Evolutionary conservation across 2,329 filamentous ascomycete genomes (phyloP).

Genomic region (Penicillium sp.): DNA sequence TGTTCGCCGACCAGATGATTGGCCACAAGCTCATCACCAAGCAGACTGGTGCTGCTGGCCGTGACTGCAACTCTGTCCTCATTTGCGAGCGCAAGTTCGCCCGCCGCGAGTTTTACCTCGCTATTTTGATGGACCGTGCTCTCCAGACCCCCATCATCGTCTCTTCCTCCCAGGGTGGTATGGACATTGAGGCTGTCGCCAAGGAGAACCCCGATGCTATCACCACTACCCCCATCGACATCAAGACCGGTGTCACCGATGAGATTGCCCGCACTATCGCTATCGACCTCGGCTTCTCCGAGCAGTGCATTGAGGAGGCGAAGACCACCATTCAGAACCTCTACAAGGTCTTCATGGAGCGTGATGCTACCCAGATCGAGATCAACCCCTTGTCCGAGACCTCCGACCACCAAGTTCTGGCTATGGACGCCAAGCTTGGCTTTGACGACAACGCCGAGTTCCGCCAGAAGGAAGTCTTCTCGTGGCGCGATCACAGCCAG

Average conservation of each 20-base stretch:
- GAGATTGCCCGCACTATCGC: constrained; percentile 89
- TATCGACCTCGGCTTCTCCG: constrained; percentile 90
- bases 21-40: constrained; percentile 99
- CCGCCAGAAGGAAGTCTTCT: constrained; percentile 94
- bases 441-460: constrained; percentile 99
- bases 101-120: constrained; percentile 97
- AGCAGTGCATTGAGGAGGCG: constrained; percentile 94
- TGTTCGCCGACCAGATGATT: constrained; percentile 99
- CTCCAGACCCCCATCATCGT: constrained; percentile 93
- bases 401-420: constrained; percentile 94
- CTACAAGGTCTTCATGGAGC: constrained; percentile 98
- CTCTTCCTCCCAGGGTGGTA: constrained; percentile 95
- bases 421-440: constrained; percentile 98
- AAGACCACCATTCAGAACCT: constrained; percentile 97
- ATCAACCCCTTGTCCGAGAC: constrained; percentile 99
- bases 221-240: constrained; percentile 88
- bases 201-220: constrained; percentile 98
- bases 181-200: constrained; percentile 98
- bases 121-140: constrained; percentile 94
- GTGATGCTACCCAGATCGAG: constrained; percentile 98
- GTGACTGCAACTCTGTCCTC: constrained; percentile 95
- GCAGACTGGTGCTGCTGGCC: constrained; percentile 91
- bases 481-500: constrained; percentile 89
- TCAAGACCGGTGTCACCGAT: constrained; percentile 92
- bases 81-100: constrained; percentile 99